Conservation (phyloP, 2,329 filamentous ascomycete genomes). For the Calonectria fujianensis region DNA sequence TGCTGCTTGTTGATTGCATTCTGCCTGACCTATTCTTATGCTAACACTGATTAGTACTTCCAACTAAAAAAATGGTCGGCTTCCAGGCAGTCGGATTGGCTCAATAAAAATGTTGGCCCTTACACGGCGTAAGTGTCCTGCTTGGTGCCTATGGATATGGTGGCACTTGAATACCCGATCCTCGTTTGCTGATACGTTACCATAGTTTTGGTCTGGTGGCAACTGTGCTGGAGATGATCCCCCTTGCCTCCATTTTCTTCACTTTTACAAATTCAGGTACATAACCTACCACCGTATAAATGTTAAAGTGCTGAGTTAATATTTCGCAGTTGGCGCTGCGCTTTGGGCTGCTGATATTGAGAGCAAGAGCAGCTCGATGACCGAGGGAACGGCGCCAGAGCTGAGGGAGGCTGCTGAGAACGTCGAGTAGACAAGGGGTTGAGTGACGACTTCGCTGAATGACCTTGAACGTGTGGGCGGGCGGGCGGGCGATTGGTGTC, state of each 20-base stretch:
- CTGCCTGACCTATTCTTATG: background rate
- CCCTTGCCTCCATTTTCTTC: slow-evolving; percentile 88
- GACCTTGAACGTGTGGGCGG: too few species aligned
- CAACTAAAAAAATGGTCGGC: slow-evolving; percentile 90
- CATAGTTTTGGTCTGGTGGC: slow-evolving; percentile 83
- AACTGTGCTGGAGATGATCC: slow-evolving; percentile 89
- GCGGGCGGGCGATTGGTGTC: background rate
- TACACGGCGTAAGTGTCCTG: slow-evolving; percentile 83
- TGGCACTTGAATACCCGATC: slow-evolving; percentile 28
- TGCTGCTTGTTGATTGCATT: slow-evolving; percentile 49
- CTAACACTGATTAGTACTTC: slow-evolving; percentile 80
- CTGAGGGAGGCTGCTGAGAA: slow-evolving; percentile 70
- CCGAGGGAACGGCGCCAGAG: slow-evolving; percentile 69
- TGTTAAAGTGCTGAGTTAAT: slow-evolving; percentile 38
- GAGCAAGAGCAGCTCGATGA: slow-evolving; percentile 69
- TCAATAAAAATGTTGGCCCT: slow-evolving; percentile 81
- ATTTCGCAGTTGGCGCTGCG: slow-evolving; percentile 83
- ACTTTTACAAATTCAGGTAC: slow-evolving; percentile 89
- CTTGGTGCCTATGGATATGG: slow-evolving; percentile 10
- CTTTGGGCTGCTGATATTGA: slow-evolving; percentile 96
- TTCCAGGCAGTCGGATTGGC: slow-evolving; percentile 79
- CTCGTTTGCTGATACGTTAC: slow-evolving; percentile 39
- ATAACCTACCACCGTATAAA: slow-evolving; percentile 36
- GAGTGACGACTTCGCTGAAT: background rate
- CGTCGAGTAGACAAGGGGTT: slow-evolving; percentile 61